Conservation (phyloP, 257 asterid species). For the Striga asiatica region DNA sequence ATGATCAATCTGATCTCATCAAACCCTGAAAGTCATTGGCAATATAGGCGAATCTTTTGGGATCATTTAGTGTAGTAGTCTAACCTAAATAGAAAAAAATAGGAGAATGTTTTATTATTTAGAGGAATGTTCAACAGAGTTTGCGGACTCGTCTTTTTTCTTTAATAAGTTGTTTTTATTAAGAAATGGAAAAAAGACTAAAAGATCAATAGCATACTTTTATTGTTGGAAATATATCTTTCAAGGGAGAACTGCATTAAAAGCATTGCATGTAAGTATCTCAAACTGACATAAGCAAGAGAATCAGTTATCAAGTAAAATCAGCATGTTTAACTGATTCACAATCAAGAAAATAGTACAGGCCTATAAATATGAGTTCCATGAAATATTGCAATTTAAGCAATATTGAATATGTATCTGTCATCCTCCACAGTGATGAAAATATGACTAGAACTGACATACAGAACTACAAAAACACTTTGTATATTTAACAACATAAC, state of each 20-base stretch:
- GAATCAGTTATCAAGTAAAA: not conserved
- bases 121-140: too few species aligned
- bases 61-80: too few species aligned
- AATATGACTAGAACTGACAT: not conserved
- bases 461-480: not conserved
- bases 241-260: not conserved
- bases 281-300: not conserved
- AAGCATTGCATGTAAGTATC: not conserved
- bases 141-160: too few species aligned
- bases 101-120: too few species aligned
- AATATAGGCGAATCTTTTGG: too few species aligned
- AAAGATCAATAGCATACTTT: not conserved
- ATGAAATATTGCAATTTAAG: not conserved
- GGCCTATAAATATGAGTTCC: not conserved
- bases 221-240: not conserved
- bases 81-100: too few species aligned
- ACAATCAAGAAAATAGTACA: slow-evolving; percentile 6
- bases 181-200: slow-evolving; percentile 11
- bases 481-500: not conserved
- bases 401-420: not conserved
- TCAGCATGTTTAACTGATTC: not conserved
- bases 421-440: not conserved
- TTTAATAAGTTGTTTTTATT: too few species aligned
- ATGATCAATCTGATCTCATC: too few species aligned
- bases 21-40: too few species aligned